Evolutionary conservation across 768 basidiomycete genomes (phyloP).

Genomic region (Pleurotus ostreatus): DNA sequence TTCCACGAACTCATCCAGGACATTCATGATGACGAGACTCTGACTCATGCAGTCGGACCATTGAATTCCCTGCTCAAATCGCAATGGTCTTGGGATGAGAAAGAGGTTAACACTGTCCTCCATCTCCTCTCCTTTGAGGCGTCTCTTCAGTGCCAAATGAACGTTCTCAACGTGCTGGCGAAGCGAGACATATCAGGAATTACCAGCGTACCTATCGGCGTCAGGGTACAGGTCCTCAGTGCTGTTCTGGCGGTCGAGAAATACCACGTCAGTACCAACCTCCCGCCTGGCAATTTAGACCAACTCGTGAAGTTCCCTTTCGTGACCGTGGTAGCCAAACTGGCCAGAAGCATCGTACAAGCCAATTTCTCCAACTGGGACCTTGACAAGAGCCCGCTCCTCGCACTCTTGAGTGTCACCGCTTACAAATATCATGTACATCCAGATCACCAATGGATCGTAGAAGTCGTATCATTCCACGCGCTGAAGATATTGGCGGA

Average conservation of each 20-base stretch:
- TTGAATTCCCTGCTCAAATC: conserved; percentile 1
- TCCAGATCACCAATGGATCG: neutral
- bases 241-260: neutral
- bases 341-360: neutral
- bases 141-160: neutral
- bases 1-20: conserved; percentile 13
- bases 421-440: neutral
- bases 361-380: neutral
- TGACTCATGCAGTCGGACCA: conserved; percentile 10
- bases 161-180: neutral
- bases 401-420: neutral
- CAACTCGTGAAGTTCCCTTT: conserved; percentile 2
- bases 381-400: neutral
- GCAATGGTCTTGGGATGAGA: conserved; percentile 2
- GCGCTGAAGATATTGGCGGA: neutral
- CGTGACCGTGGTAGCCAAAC: neutral
- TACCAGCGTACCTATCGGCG: neutral
- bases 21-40: conserved; percentile 11
- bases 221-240: conserved; percentile 1
- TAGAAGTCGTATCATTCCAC: neutral
- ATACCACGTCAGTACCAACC: neutral
- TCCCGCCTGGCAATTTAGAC: neutral
- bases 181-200: neutral
- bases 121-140: conserved; percentile 3
- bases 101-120: neutral